Evolutionary conservation across 192 early-diverging fungal genomes (phyloP).

Genomic region (Backusella westeae): DNA sequence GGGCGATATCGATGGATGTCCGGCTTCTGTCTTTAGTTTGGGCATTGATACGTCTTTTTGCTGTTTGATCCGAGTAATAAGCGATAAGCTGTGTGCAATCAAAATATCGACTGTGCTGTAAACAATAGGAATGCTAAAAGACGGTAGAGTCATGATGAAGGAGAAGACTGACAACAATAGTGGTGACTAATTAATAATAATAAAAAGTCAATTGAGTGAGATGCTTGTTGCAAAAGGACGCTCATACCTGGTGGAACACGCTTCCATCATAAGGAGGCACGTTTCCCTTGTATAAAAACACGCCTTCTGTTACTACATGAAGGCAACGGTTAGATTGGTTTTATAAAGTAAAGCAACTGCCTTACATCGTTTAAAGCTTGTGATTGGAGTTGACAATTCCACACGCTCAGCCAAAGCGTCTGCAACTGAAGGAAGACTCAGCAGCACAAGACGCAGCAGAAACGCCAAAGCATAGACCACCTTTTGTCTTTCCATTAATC

Average conservation of each 20-base stretch:
- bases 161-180: slow-evolving; percentile 74
- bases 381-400: slow-evolving; percentile 86
- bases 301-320: slow-evolving; percentile 76
- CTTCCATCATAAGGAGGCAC: slow-evolving; percentile 88
- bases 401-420: slow-evolving; percentile 52
- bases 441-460: slow-evolving; percentile 42
- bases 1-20: slow-evolving; percentile 15
- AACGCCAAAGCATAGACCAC: slow-evolving; percentile 27
- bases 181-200: slow-evolving; percentile 50
- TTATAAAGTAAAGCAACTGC: neutral
- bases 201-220: neutral
- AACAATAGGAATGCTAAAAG: slow-evolving; percentile 44
- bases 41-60: neutral
- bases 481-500: neutral
- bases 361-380: slow-evolving; percentile 80
- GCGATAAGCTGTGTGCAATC: slow-evolving; percentile 56
- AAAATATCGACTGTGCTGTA: slow-evolving; percentile 66
- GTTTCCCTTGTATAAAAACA: slow-evolving; percentile 70
- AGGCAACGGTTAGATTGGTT: neutral
- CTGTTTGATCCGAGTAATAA: slow-evolving; percentile 53
- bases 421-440: slow-evolving; percentile 45
- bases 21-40: slow-evolving; percentile 31
- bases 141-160: slow-evolving; percentile 53
- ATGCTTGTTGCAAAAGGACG: neutral
- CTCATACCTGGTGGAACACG: slow-evolving; percentile 78